Evolutionary conservation across 768 basidiomycete species (phyloP), one percentile per base, ranked within the genome.

Genomic region (Boletus bicolor): DNA sequence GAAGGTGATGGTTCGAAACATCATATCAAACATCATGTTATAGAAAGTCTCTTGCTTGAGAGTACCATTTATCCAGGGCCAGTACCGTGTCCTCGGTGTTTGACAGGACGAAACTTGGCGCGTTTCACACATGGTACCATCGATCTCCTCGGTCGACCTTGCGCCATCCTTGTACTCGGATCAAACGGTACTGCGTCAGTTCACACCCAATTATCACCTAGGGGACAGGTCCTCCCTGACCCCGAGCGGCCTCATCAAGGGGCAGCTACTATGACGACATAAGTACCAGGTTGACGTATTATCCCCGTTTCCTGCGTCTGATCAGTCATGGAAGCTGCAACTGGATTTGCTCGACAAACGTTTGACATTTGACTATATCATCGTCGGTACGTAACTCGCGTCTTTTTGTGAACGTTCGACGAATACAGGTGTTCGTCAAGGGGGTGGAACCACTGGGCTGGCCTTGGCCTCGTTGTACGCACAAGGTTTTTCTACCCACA

Each of bases 281-380:
- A 8, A 24, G 17, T 17, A 45, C 11, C 26, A 36, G 36, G 44
- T 14, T 11, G 15, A 1, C 17, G 15, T n/a, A 37, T 34, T 50
- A 3, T 17, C 17, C 11, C 34, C 26, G 8, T 5, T 11, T 17
- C 39, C 38, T 32, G 6, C 9, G 5, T 10, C 34, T 37, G 26
- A 38, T 11, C 24, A 2, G 35, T 10, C 32, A 57, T 60, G 55
- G 49, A 51, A 15, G 41, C 58, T 19, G 58, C 63, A 10, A 2
- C 44, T 7, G 52, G 34, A n/a, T 56, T 63, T 44, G 50, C 50
- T 6, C 26, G 24, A 42, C 52, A 56, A 41, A n/a, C 35, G 19
- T 64, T 64, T 43, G 62, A 60, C 35, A 19, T 64, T 64, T 43
- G 62, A 60, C 39, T 57, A 64, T 38, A 57, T 64, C 38, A 28